Evolutionary conservation across 192 early-diverging fungal genomes (phyloP), one percentile per base, ranked within the genome.

Genomic region (Linderina pennispora): DNA sequence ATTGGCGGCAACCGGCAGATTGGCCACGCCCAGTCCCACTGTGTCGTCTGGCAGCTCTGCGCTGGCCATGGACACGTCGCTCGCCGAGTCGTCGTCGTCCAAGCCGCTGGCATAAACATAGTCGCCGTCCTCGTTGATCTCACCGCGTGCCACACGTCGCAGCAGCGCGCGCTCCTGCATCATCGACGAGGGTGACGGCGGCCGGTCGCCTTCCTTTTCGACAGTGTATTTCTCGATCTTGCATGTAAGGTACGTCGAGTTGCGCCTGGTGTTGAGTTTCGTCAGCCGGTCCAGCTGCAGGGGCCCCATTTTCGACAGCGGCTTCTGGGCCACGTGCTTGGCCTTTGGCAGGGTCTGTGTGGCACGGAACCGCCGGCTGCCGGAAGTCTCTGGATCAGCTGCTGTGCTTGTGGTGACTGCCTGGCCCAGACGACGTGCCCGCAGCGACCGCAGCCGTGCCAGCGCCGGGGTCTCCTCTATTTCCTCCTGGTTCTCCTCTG

Each of bases 251-350:
- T 72, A 72, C 0, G 61, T 61, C 1, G 68, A 25, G 41, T 72
- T 72, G n/a, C 62, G 52, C 0, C 62, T 48, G 1, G 69, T 72
- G 25, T 72, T 72, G 20, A 65, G 53, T n/a, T 72, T 72, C 2
- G 69, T 72, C 16, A 72, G 41, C 2, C 69, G 69, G 46, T 72
- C 69, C 40, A 72, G 45, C 40, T 72, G 69, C 24, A 72, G 24
- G 1, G 48, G 32, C 2, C 69, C 62, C 57, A 72, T 64, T n/a
- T 60, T 50, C 0, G 57, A 36, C 22, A 65, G 19, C 18, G 57
- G 47, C 3, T 50, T 55, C 3, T 24, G 35, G n/a, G n/a, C n/a
- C 31, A 22, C 31, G 8, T n/a, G 14, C 3, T 24, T 4, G 16
- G 4, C 36, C n/a, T n/a, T n/a, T n/a, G n/a, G n/a, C n/a, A n/a